Conservation (phyloP, 345 rosid genomes). For the Salix dunnii region DNA sequence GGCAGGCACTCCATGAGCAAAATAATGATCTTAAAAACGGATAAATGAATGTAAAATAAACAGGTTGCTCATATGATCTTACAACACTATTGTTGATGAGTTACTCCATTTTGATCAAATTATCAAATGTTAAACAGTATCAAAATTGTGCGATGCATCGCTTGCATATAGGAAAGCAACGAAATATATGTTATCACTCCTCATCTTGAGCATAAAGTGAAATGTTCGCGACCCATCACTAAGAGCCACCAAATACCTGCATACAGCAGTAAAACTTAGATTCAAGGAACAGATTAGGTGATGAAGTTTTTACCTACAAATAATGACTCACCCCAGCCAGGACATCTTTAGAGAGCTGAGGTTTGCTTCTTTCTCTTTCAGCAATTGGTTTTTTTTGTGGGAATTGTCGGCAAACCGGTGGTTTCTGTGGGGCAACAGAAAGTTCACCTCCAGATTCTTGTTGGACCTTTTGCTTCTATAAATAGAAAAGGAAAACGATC, state of each 20-base stretch:
- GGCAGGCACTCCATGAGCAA: no score
- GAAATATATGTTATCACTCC: not conserved
- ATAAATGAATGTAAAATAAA: no score
- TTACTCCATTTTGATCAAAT: no score
- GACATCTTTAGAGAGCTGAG: conserved; percentile 60
- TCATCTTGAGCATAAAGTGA: no score
- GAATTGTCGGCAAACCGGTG: conserved; percentile 54
- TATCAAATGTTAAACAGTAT: no score
- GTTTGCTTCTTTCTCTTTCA: conserved; percentile 43
- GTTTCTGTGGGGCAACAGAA: conserved; percentile 20
- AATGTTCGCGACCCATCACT: not conserved
- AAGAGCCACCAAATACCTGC: conserved; percentile 59
- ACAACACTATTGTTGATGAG: no score
- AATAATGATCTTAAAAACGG: no score
- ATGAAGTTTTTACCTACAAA: not conserved
- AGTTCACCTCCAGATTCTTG: conserved; percentile 40
- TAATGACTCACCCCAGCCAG: conserved; percentile 59
- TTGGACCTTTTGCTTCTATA: conserved; percentile 66
- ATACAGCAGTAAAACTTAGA: conserved; percentile 3
- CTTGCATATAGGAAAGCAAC: not conserved
- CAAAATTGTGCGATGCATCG: no score
- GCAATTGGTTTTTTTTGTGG: conserved; percentile 65
- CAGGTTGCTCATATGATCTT: no score
- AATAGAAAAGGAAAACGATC: conserved; percentile 6
- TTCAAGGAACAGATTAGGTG: not conserved